Percentiles rank a stretch among this genome's conserved stretches.
Conservation (phyloP, 345 rosid genomes). For the Kernera saxatilis region DNA sequence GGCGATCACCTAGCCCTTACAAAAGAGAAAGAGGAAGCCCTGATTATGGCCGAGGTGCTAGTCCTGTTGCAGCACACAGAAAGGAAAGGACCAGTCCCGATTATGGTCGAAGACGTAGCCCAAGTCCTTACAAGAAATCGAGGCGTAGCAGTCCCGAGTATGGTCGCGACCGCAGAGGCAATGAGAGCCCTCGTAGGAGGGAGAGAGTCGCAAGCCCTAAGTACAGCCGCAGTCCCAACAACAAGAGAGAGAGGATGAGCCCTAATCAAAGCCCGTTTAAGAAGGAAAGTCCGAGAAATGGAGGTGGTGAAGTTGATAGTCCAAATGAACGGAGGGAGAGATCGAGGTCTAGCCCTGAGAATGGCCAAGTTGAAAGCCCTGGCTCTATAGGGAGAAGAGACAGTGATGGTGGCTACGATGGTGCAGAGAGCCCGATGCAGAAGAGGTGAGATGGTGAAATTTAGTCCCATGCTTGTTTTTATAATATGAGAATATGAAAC, state of each 20-base stretch:
- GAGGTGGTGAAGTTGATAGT: slow-evolving; percentile 37
- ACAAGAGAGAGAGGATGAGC: slow-evolving; percentile 38
- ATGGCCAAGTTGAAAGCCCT: slow-evolving; percentile 66
- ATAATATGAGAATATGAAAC: background rate
- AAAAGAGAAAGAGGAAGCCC: slow-evolving; percentile 88
- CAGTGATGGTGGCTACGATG: slow-evolving; percentile 30
- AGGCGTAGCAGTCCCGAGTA: slow-evolving; percentile 59
- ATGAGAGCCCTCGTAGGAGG: slow-evolving; percentile 55
- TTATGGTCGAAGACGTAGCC: slow-evolving; percentile 59
- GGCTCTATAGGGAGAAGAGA: slow-evolving; percentile 24
- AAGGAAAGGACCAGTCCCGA: slow-evolving; percentile 75
- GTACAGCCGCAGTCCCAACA: slow-evolving; percentile 47
- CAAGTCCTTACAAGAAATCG: slow-evolving; percentile 49
- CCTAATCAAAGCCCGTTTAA: slow-evolving; percentile 45
- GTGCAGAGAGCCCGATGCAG: slow-evolving; percentile 29
- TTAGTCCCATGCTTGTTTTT: background rate
- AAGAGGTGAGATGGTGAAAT: slow-evolving; percentile 21
- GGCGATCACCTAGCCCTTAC: slow-evolving; percentile 76
- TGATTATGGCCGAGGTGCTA: slow-evolving; percentile 79
- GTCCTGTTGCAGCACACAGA: slow-evolving; percentile 48
- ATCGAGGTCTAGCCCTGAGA: slow-evolving; percentile 38
- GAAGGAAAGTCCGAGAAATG: slow-evolving; percentile 35
- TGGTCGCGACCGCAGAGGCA: slow-evolving; percentile 39
- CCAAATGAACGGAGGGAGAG: slow-evolving; percentile 40
- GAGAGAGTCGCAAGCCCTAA: slow-evolving; percentile 47